These are phyloP conservation scores for Aspergillus alliaceus DNA, from an alignment of 2,329 filamentous ascomycete genomes.

Conservation along the genomic window DNA sequence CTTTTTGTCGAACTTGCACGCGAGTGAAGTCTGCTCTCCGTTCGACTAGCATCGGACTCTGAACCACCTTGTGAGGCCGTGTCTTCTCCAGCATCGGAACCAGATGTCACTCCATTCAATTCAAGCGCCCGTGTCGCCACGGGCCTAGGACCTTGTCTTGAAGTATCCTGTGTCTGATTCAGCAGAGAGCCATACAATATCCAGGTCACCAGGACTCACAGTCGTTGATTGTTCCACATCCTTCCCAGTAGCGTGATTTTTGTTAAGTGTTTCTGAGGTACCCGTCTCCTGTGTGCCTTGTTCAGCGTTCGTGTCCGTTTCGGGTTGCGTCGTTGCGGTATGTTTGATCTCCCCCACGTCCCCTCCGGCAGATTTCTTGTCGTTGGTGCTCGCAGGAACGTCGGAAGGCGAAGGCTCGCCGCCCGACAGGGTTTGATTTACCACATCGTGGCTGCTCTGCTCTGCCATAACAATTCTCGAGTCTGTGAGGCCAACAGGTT, in stretches of 20 bases:
- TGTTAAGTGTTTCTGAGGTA: constrained; percentile 16
- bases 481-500: constrained; percentile 38
- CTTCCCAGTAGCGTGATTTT: constrained; percentile 25
- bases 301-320: constrained; percentile 24
- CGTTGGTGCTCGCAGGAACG: constrained; percentile 63
- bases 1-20: constrained; percentile 59
- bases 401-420: constrained; percentile 64
- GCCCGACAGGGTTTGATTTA: constrained; percentile 69
- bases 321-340: constrained; percentile 36
- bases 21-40: constrained; percentile 47
- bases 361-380: constrained; percentile 53
- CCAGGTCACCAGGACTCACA: constrained; percentile 27
- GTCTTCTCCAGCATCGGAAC: constrained; percentile 40
- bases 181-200: constrained; percentile 17
- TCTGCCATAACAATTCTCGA: constrained; percentile 70
- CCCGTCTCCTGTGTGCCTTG: constrained; percentile 24
- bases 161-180: constrained; percentile 25
- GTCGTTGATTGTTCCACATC: constrained; percentile 24
- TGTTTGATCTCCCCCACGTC: constrained; percentile 45
- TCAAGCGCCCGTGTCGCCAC: constrained; percentile 39
- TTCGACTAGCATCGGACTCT: constrained; percentile 63
- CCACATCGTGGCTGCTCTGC: constrained; percentile 69
- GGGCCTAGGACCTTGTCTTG: constrained; percentile 31
- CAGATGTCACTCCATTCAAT: constrained; percentile 38
- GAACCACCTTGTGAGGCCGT: constrained; percentile 52